phyloP scores from a whole-genome alignment of 345 rosid species.

The Jatropha curcas region DNA sequence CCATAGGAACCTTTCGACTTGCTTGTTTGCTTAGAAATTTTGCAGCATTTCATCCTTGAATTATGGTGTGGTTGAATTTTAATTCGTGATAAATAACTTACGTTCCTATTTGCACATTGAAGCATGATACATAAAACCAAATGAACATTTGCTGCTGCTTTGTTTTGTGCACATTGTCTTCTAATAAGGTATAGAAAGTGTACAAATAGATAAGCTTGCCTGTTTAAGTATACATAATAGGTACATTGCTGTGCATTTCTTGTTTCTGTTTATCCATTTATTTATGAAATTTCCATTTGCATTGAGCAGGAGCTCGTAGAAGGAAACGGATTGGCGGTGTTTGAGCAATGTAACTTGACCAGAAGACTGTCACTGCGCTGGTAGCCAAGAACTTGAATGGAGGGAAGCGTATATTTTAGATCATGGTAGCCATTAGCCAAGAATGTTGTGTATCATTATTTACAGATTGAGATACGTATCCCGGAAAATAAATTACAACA shows the following conservation, averaged over 20 bases:
- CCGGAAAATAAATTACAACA: not conserved
- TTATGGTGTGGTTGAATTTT: not conserved
- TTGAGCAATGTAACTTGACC: constrained; percentile 14
- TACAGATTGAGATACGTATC: not conserved
- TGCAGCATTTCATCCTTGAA: constrained; percentile 2
- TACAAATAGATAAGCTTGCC: not conserved
- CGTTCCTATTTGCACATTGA: not conserved
- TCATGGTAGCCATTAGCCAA: not conserved
- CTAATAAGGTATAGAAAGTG: not conserved
- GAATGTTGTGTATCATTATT: not conserved
- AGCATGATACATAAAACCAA: not conserved
- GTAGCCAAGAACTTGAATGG: not conserved
- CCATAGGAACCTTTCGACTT: too few species aligned
- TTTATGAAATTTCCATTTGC: not conserved
- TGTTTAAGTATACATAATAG: not conserved
- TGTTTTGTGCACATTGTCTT: not conserved
- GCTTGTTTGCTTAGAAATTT: not conserved
- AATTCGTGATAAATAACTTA: not conserved
- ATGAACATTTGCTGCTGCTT: not conserved
- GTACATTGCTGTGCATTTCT: not conserved
- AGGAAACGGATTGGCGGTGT: constrained; percentile 23
- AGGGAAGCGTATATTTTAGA: not conserved
- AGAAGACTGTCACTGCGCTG: not conserved
- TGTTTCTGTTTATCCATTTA: not conserved
- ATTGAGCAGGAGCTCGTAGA: constrained; percentile 31